Conservation (phyloP, 169 alveolate species). For the Babesia caballi region DNA sequence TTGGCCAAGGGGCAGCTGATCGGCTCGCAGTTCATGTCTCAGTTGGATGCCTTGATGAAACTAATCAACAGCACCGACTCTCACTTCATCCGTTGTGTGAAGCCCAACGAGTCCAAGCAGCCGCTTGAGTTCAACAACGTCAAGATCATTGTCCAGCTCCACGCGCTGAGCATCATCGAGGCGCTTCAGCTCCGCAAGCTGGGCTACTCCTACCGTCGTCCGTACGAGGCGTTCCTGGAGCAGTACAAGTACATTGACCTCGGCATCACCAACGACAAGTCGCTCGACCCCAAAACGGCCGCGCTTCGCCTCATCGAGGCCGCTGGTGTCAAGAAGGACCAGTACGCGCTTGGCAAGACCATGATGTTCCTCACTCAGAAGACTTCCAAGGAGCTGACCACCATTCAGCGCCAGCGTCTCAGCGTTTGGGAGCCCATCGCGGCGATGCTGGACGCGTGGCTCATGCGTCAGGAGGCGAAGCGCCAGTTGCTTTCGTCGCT, state of each 20-base stretch:
- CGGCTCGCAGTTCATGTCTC: constrained; percentile 87
- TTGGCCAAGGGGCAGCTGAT: constrained; percentile 88
- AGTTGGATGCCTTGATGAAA: constrained; percentile 82
- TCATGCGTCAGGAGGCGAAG: constrained; percentile 63
- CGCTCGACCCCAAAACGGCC: constrained; percentile 71
- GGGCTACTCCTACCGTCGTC: constrained; percentile 88
- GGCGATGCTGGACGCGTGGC: constrained; percentile 81
- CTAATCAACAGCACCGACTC: constrained; percentile 85
- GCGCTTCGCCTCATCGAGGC: constrained; percentile 65
- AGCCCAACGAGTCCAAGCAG: constrained; percentile 87
- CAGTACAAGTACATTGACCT: constrained; percentile 84
- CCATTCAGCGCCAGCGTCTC: constrained; percentile 83
- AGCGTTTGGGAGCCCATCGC: constrained; percentile 86
- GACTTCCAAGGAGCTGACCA: constrained; percentile 83
- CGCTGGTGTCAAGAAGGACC: constrained; percentile 62
- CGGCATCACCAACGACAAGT: constrained; percentile 69
- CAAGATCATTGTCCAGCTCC: constrained; percentile 83
- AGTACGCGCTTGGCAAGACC: constrained; percentile 83
- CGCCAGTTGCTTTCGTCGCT: constrained; percentile 56
- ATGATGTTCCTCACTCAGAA: constrained; percentile 86
- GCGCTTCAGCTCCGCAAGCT: constrained; percentile 87
- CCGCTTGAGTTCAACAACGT: constrained; percentile 87
- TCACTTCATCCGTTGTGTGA: constrained; percentile 88
- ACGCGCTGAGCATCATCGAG: constrained; percentile 89
- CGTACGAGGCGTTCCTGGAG: constrained; percentile 80